A percentile compares a stretch with the other conserved stretches of the same genome.
Conservation (phyloP, 2,329 filamentous ascomycete genomes). For the Colletotrichum echinochloae region DNA sequence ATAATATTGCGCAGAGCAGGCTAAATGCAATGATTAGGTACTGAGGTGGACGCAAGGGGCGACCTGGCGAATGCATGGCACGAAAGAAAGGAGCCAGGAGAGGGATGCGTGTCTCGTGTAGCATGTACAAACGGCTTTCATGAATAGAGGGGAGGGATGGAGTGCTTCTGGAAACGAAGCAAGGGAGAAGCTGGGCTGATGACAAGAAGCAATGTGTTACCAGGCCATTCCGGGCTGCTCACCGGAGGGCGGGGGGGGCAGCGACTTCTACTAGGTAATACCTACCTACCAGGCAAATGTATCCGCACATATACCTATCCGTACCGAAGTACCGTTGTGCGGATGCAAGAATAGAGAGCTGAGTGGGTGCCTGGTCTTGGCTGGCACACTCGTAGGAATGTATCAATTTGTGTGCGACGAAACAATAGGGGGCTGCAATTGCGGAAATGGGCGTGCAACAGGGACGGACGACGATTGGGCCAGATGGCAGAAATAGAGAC, state of each 20-base stretch:
- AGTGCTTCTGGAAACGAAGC: not conserved
- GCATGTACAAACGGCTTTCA: not conserved
- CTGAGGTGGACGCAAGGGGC: not conserved
- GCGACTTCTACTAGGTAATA: not conserved
- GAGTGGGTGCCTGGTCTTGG: conserved; percentile 1
- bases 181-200: conserved; percentile 7
- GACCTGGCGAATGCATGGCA: not conserved
- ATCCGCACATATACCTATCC: not conserved
- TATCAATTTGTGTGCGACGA: no score
- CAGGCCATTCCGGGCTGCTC: not conserved
- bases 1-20: not conserved
- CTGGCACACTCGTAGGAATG: not conserved
- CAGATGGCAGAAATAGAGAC: no score
- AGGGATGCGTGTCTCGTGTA: conserved; percentile 22
- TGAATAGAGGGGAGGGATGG: not conserved
- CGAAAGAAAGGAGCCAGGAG: conserved; percentile 2
- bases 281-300: no score
- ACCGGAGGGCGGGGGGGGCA: not conserved
- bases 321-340: not conserved
- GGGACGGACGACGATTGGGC: no score
- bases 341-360: not conserved
- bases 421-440: no score
- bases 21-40: conserved; percentile 21
- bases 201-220: not conserved
- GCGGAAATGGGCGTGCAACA: no score